A percentile compares a stretch with the other conserved stretches of the same genome.
These are phyloP conservation scores for Talaromyces amestolkiae DNA, from an alignment of 2,329 filamentous ascomycete species.

Conservation along the genomic window DNA sequence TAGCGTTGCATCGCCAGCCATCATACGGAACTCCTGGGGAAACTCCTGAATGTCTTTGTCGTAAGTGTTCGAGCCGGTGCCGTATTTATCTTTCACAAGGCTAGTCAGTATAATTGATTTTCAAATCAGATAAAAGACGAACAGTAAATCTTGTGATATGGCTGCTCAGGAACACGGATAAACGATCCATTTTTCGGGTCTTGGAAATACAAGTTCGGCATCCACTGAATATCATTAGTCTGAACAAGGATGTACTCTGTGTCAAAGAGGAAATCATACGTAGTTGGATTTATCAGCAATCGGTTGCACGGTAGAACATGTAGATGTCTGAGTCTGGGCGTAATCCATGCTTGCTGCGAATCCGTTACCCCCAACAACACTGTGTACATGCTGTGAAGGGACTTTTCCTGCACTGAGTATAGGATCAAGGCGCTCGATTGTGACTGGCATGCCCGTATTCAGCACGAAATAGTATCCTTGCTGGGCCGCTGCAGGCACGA, in stretches of 20 bases:
- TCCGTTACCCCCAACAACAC: background rate
- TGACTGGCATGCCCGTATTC: background rate
- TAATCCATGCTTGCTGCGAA: background rate
- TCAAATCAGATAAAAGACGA: background rate
- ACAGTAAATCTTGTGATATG: background rate
- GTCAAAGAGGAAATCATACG: background rate
- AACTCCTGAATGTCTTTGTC: background rate
- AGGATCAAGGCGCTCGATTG: background rate
- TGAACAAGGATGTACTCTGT: no score
- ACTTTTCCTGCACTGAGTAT: background rate
- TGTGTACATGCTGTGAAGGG: background rate
- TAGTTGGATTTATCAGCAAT: background rate
- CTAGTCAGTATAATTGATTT: no score
- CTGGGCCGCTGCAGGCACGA: background rate
- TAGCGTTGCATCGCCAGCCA: background rate
- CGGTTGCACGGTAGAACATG: background rate
- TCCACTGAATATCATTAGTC: background rate
- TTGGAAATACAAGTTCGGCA: background rate
- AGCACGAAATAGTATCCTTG: background rate
- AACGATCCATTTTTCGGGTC: background rate
- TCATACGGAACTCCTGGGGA: background rate
- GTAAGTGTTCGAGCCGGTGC: background rate
- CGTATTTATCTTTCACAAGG: background rate
- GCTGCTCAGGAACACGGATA: background rate
- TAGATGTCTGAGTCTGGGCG: background rate